Percentiles rank a stretch among this genome's conserved stretches.
These are phyloP conservation scores for Capronia epimyces DNA, from an alignment of 2,329 filamentous ascomycete genomes.

Conservation along the genomic window DNA sequence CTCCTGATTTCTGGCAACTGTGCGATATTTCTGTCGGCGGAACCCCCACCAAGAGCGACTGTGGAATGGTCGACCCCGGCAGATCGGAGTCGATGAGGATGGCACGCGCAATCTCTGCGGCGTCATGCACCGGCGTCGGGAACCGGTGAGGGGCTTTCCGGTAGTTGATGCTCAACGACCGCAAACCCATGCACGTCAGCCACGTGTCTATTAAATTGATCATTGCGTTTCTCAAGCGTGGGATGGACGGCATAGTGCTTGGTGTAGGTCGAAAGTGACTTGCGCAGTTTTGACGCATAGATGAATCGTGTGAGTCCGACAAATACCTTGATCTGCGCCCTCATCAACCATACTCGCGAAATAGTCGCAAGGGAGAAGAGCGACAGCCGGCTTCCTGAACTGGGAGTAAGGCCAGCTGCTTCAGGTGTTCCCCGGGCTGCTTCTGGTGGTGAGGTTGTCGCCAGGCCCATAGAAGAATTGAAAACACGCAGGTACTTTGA, in stretches of 20 bases:
- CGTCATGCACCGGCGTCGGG: slow-evolving; percentile 43
- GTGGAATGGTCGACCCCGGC: slow-evolving; percentile 42
- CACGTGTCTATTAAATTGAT: slow-evolving; percentile 45
- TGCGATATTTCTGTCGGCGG: slow-evolving; percentile 28
- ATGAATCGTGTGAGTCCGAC: slow-evolving; percentile 13
- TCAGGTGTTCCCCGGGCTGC: background rate
- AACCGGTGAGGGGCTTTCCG: slow-evolving; percentile 45
- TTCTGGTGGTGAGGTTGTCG: background rate
- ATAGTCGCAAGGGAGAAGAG: slow-evolving; percentile 16
- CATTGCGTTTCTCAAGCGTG: slow-evolving; percentile 34
- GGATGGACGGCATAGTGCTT: slow-evolving; percentile 32
- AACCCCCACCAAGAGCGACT: slow-evolving; percentile 41
- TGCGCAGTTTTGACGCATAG: slow-evolving; percentile 5
- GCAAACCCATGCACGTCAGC: slow-evolving; percentile 39
- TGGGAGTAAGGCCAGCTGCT: background rate
- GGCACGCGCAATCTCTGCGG: slow-evolving; percentile 41
- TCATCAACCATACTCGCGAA: slow-evolving; percentile 27
- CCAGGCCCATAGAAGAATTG: too few relatives aligned
- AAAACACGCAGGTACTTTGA: too few relatives aligned
- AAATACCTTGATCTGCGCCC: slow-evolving; percentile 20
- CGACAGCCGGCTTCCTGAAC: background rate
- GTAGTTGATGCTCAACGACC: slow-evolving; percentile 49
- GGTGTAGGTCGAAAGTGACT: slow-evolving; percentile 22
- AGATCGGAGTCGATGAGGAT: slow-evolving; percentile 43
- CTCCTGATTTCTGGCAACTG: slow-evolving; percentile 38